Percentiles rank a stretch among this genome's conserved stretches.
Evolutionary conservation across 257 asterid genomes (phyloP).

Genomic region (Solanum stenotomum): DNA sequence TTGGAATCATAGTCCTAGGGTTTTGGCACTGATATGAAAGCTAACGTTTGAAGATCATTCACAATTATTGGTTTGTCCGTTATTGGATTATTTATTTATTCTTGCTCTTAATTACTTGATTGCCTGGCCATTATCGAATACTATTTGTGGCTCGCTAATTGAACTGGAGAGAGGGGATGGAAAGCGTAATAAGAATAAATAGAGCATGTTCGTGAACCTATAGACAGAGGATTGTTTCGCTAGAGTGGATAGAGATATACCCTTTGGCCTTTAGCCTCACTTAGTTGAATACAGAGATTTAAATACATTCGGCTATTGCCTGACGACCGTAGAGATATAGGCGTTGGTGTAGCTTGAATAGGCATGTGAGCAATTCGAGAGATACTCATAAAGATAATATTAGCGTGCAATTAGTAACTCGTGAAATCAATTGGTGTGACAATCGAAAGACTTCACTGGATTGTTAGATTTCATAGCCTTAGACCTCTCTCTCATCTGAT

Average conservation of each 20-base stretch:
- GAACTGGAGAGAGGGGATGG: not conserved
- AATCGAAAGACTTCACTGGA: not conserved
- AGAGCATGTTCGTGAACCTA: not conserved
- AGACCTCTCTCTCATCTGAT: not conserved
- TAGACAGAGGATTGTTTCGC: not conserved
- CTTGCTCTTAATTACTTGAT: not conserved
- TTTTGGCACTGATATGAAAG: not conserved
- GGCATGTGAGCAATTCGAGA: not conserved
- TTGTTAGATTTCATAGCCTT: not conserved
- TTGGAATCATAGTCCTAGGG: not conserved
- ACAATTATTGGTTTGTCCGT: too few species aligned
- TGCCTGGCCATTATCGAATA: too few species aligned
- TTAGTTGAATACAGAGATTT: not conserved
- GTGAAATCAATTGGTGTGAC: not conserved
- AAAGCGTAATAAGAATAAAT: not conserved
- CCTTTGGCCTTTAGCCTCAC: not conserved
- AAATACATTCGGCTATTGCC: not conserved
- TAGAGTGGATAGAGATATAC: not conserved
- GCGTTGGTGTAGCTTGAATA: not conserved
- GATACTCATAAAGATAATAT: not conserved
- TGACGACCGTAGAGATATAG: not conserved
- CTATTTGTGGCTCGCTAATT: too few species aligned
- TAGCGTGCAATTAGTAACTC: not conserved
- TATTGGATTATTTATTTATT: not conserved
- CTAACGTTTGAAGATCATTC: not conserved